Evolutionary conservation across 495 filamentous ascomycete species (phyloP), one percentile per base, ranked within the genome.

Genomic region (Podospora tetraspora): DNA sequence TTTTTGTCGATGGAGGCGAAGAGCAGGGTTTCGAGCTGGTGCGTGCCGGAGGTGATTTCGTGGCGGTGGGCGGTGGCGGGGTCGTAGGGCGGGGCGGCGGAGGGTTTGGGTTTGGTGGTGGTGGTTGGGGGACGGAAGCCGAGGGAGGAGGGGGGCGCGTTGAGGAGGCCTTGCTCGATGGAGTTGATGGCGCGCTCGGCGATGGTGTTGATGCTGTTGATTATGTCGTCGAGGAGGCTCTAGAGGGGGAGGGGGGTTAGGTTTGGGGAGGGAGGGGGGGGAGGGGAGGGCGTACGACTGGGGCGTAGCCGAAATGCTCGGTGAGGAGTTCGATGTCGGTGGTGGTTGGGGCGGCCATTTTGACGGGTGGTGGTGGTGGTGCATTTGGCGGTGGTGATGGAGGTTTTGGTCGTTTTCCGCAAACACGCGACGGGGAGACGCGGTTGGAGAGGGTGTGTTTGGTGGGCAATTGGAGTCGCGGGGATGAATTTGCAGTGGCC

Each of bases 221-320:
- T 97, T 69, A 99, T 91, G 76, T 98, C 95, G 84, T 99, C 95
- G 76, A 99, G 89, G 24, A 99, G 86, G 69, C 90, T 90, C 94
- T 97, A 71, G 23, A 43, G 19, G 12, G 72, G 27, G 43, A 16
- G 22, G 29, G n/a, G 32, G 13, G 56, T 73, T 70, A 72, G 69
- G 59, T 63, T 13, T 57, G 9, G 16, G 59, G 12, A 19, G 43
- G 23, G 63, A 30, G 37, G n/a, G 27, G 57, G 56, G 27, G 16
- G 25, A 32, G 57, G 23, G 23, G 32, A 12, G 19, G 9, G 83
- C 89, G 78, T 77, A 97, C 94, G 69, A 97, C 83, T 27, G 95
- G 95, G 2, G 95, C 94, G 73, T 97, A 97, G 69, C 91, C 91
- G 73, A 99, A 90, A 76, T 98, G 95, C 84, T 99, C 95, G 9